Base-by-base conservation (phyloP, 2,329 filamentous ascomycete genomes). In the Monosporascus sp. region DNA sequence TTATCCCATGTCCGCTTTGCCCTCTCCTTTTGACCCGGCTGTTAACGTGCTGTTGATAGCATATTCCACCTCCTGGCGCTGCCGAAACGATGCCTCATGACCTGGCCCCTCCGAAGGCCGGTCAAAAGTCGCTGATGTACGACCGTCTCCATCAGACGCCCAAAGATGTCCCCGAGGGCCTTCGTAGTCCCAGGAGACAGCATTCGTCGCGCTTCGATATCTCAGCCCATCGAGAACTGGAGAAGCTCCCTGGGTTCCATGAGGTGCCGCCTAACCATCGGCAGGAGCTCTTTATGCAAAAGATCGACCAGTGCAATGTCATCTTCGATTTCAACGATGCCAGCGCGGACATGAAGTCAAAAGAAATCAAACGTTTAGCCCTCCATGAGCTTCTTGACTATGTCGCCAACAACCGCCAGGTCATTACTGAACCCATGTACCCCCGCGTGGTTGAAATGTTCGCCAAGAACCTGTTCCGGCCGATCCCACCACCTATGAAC, bases 251-350 rank as follows among this genome's bases (percentile, higher is more conserved):
- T 1, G 94, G 94, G 37, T 99, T 99, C 73, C 94, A 99, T 67
- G 94, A 99, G 73, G 94, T 97, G 26, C 89, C 93, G 11, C 94
- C 94, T 17, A 96, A 96, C 69, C 86, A 93, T 58, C 85, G 94
- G 57, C 92, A 97, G 74, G 93, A 97, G 64, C 82, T 99, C 19
- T 99, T 99, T 74, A 97, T 46, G 92, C 92, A 97, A 70, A 99
- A 99, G 80, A 94, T 99, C 63, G 94, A 97, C 66, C 94, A 99
- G 72, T 99, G 94, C 78, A 99, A 99, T 70, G 95, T 99, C 77
- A 99, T 99, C 66, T 99, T 99, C 69, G 94, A 99, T 75, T 99
- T 99, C 77, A 99, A 97, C 70, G 94, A 99, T 72, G 91, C 93
- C 48, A 96, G 90, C 60, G 92, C 88, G 62, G 94, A 99, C 70